Base-by-base conservation (phyloP, 257 asterid species). In the Solanum pinnatisectum region DNA sequence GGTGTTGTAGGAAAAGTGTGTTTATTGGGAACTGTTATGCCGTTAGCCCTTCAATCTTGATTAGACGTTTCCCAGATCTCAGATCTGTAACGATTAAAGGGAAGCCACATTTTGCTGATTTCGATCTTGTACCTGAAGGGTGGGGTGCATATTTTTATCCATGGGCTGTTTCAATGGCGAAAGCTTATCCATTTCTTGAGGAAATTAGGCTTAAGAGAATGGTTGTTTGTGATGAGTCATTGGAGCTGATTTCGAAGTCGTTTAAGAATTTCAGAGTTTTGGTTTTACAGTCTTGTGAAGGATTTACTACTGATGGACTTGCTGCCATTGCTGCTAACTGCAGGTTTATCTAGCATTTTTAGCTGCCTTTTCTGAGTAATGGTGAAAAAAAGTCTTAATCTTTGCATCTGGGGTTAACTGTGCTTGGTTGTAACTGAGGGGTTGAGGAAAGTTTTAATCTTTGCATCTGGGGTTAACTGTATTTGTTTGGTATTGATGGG, bases 31-130 rank as follows among this genome's bases (percentile, higher is more conserved):
- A 95, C 94, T 95, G 99, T 92, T 96, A 96, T 87, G 92, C 99
- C 3, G 97, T 95, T 2, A 91, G 91, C 36, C 98, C 98, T 30
- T 89, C 90, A 56, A 88, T 93, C 85, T 90, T 94, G 98, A 93
- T 94, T 92, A 96, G 94, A 32, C 56, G 99, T 65, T 96, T 95
- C 35, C 96, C 98, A 33, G 98, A 96, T 78, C 89, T 94, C 65
- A 92, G 96, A 89, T 91, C 95, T 84, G 56, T 96, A 89, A 97
- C 94, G 94, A 88, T 96, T 87, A 96, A 96, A 88, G 99, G 99
- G 67, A 96, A 95, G 94, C 99, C 99, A 78, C 99, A 96, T 94
- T 96, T 96, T 84, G 99, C 98, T 0, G 98, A 96, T 89, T 96
- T 95, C 87, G 95, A 93, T 94, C 93, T 96, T 76, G 98, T 96